These are phyloP conservation scores for Cladosporium sp. DNA, from an alignment of 2,329 filamentous ascomycete genomes.

Conservation along the genomic window DNA sequence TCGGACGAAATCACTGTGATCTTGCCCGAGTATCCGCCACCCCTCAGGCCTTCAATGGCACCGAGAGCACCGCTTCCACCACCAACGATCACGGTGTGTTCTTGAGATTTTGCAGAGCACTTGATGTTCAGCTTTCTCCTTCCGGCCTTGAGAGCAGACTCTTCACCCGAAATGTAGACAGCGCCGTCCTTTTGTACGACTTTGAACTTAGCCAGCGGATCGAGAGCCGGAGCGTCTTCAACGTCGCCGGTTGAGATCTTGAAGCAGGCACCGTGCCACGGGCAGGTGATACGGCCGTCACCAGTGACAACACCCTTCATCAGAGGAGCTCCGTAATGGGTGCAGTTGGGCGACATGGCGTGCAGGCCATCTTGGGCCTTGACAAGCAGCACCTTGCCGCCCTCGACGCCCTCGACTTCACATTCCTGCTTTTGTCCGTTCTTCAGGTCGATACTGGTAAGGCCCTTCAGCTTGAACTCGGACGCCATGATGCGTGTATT, in stretches of 20 bases:
- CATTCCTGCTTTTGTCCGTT: conserved; percentile 80
- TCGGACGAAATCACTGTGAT: conserved; percentile 82
- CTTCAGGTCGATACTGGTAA: conserved; percentile 67
- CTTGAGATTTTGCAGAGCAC: conserved; percentile 53
- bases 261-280: conserved; percentile 98
- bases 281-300: conserved; percentile 80
- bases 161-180: conserved; percentile 77
- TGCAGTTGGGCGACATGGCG: conserved; percentile 76
- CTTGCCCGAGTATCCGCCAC: conserved; percentile 69
- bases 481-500: conserved; percentile 35
- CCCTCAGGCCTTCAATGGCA: conserved; percentile 73
- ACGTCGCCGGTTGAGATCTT: conserved; percentile 84
- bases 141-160: conserved; percentile 69
- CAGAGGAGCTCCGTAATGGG: conserved; percentile 87
- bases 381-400: conserved; percentile 77
- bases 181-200: conserved; percentile 73
- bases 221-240: conserved; percentile 86
- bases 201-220: conserved; percentile 77
- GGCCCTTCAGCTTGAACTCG: conserved; percentile 62
- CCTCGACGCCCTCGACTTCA: conserved; percentile 83
- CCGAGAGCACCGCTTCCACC: conserved; percentile 79
- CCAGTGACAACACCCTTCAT: conserved; percentile 77
- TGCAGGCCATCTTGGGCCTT: conserved; percentile 71
- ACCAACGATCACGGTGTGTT: conserved; percentile 71
- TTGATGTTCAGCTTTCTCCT: conserved; percentile 68